Evolutionary conservation across 1,284 basidiomycete genomes (phyloP).

Genomic region (Irpex rosettiformis): DNA sequence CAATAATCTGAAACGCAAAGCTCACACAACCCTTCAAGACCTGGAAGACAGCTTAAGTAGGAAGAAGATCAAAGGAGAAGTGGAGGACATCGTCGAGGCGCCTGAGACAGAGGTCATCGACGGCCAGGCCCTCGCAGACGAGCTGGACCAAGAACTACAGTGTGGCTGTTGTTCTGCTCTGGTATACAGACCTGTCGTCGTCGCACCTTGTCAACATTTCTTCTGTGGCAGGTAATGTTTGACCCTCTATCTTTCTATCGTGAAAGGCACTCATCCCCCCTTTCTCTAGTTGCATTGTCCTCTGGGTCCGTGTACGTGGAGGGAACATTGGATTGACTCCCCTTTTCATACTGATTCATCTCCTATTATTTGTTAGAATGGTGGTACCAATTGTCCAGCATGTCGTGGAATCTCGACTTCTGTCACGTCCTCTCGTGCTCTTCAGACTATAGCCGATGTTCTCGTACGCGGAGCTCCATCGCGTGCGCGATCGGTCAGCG

Average conservation of each 20-base stretch:
- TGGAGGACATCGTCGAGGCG: conserved; percentile 19
- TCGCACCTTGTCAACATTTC: conserved; percentile 79
- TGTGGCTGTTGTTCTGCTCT: conserved; percentile 81
- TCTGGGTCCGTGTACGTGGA: conserved; percentile 73
- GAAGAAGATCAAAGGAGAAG: conserved; percentile 58
- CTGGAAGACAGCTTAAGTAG: conserved; percentile 43
- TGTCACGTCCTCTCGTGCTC: conserved; percentile 63
- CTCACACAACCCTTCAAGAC: conserved; percentile 55
- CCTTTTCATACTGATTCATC: background rate
- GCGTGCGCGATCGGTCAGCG: conserved; percentile 57
- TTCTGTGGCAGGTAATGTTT: conserved; percentile 72
- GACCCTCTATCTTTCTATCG: background rate
- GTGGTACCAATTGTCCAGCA: conserved; percentile 74
- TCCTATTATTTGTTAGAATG: conserved; percentile 47
- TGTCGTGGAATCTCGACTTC: conserved; percentile 64
- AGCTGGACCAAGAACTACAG: conserved; percentile 68
- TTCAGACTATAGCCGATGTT: conserved; percentile 68
- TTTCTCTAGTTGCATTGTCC: conserved; percentile 58
- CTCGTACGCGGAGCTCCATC: conserved; percentile 63
- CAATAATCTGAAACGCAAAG: conserved; percentile 54
- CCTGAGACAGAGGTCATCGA: conserved; percentile 20
- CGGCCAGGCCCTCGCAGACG: conserved; percentile 45
- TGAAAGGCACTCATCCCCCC: background rate
- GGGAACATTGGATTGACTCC: background rate
- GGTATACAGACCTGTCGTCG: conserved; percentile 72